Conservation (phyloP, 768 basidiomycete species). For the Agaricus sinodeliciosus region DNA sequence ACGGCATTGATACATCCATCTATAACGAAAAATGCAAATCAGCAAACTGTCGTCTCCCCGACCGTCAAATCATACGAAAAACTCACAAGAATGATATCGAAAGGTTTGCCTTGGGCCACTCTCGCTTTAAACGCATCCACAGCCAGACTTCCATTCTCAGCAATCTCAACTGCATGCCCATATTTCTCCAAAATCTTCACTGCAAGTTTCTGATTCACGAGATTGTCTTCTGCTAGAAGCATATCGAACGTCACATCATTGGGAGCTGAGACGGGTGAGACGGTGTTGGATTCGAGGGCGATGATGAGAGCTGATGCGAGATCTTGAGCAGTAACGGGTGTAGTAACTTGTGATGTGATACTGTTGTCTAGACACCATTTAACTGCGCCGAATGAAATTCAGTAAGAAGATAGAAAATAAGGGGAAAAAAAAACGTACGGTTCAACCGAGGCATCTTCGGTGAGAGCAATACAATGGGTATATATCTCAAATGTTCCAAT, state of each 20-base stretch:
- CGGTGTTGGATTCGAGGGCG: slow-evolving; percentile 91
- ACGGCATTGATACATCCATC: slow-evolving; percentile 99
- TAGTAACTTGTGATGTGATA: slow-evolving; percentile 91
- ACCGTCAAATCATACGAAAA: neutral
- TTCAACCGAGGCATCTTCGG: slow-evolving; percentile 73
- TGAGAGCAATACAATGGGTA: slow-evolving; percentile 88
- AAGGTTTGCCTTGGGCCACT: slow-evolving; percentile 63
- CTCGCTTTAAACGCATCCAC: slow-evolving; percentile 87
- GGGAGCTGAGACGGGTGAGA: slow-evolving; percentile 78
- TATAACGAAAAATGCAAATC: slow-evolving; percentile 21
- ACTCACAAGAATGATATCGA: slow-evolving; percentile 87
- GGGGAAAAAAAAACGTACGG: slow-evolving; percentile 37
- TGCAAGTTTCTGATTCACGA: slow-evolving; percentile 93
- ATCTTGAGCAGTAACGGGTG: slow-evolving; percentile 83
- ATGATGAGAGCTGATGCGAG: slow-evolving; percentile 89
- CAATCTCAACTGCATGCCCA: slow-evolving; percentile 92
- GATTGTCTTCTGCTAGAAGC: slow-evolving; percentile 93
- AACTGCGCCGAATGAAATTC: slow-evolving; percentile 35
- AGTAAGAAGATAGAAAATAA: neutral
- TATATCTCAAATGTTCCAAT: slow-evolving; percentile 91
- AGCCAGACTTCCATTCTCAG: slow-evolving; percentile 93
- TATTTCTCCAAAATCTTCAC: slow-evolving; percentile 96
- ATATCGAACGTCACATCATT: slow-evolving; percentile 89
- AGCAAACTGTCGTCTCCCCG: slow-evolving; percentile 1
- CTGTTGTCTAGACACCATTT: slow-evolving; percentile 98